Evolutionary conservation across 2,329 filamentous ascomycete genomes (phyloP), one percentile per base, ranked within the genome.

Genomic region (Fusarium heterosporum): DNA sequence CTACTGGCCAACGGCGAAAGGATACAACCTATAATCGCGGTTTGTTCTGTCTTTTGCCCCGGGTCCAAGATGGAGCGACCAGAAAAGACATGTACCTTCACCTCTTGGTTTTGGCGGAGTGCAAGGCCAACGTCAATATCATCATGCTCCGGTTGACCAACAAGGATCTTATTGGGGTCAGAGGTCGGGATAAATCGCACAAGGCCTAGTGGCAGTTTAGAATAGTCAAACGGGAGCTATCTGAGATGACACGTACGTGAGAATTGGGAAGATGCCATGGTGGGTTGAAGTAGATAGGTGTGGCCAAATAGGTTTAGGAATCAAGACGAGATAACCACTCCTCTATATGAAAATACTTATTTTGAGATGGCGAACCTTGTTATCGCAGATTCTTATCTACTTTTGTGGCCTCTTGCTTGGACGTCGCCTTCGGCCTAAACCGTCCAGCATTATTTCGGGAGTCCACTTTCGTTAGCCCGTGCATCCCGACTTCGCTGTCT

Each of bases 31-130:
- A 66, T 11, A 6, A 28, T 22, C 6, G 85, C 79, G 30, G 76
- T 73, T 70, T 81, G 81, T 8, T 77, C 82, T 1, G 86, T 88
- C 17, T 78, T 77, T 19, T 78, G 73, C 1, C 87, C 87, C 0
- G 86, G 82, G 28, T 75, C 77, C 46, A 90, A 76, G 3, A 87
- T 83, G 2, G 87, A 89, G 2, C 76, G 77, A 22, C 87, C 87
- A 17, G 82, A 85, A 76, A 85, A 89, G 8, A 87, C 78, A 30
- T 80, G 78, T n/a, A 32, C 41, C 17, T 22, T 47, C 17, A 47
- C 51, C 6, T 47, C 32, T 8, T 14, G 30, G 17, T 19, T 29
- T 14, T 39, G 46, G 6, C 25, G 34, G 17, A 49, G 32, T n/a
- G 51, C 51, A 14, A 47, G 5, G 6, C 51, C 51, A 10, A 54